Base-by-base conservation (phyloP, 345 rosid species). In the Moricandia arvensis region DNA sequence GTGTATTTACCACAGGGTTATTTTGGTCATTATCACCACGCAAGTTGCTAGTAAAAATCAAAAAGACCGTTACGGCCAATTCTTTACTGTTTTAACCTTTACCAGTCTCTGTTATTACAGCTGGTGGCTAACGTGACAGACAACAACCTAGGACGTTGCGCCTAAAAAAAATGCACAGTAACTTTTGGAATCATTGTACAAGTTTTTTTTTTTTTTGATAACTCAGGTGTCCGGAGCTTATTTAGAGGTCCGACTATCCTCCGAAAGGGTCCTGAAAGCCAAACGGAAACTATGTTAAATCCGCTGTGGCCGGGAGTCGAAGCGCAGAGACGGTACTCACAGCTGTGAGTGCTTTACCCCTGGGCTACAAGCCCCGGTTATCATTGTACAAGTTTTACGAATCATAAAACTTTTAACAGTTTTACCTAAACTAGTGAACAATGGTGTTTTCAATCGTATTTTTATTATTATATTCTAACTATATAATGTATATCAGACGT, bases 61-160 rank as follows among this genome's bases (percentile, higher is more conserved):
- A 41, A 21, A 60, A 73, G n/a, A 73, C 75, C 78, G 82, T 73
- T 73, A 79, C 78, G 54, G 60, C 9, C 60, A 37, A 26, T 31
- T 68, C 15, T 68, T 79, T 79, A 68, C 78, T 54, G 37, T 68
- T 68, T 79, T 68, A 35, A 73, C 74, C 65, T 74, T 62, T 63
- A 61, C 71, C 66, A 43, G 82, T 73, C 66, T n/a, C 64, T 29
- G 43, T 73, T 79, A 61, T 62, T 73, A 54, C 82, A 79, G 78
- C 78, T 68, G 74, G 41, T 24, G 45, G 33, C 6, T 79, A 62
- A 68, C 82, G 82, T 79, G 82, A 78, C 78, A 73, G 78, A 73
- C 78, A 73, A 74, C 67, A 78, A 78, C 73, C 66, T 79, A 43
- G 82, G 75, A 68, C 47, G 74, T 73, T 73, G 71, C 54, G 82